Evolutionary conservation across 192 early-diverging fungal species (phyloP).

Genomic region (Phlyctochytrium arcticum): DNA sequence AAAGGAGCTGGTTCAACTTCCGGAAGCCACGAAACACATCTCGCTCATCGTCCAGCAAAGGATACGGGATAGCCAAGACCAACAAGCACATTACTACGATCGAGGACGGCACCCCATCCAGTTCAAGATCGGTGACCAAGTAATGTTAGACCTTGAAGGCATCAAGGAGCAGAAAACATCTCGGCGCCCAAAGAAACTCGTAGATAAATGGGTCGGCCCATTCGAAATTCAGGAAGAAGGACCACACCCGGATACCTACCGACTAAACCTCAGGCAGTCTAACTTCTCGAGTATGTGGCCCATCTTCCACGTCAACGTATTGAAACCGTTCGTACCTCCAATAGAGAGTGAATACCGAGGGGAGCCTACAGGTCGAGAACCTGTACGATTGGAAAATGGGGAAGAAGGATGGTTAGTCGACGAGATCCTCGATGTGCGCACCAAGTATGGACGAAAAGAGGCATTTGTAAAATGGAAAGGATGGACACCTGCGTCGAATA

Average conservation of each 20-base stretch:
- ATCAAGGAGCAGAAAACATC: neutral
- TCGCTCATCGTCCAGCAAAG: conserved; percentile 1
- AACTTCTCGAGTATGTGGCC: neutral
- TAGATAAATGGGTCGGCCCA: conserved; percentile 3
- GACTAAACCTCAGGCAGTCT: neutral
- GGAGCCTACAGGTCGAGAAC: neutral
- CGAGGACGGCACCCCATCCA: neutral
- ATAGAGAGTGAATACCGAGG: neutral
- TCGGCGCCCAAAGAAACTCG: neutral
- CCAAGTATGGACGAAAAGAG: too few species aligned
- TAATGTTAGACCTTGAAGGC: neutral
- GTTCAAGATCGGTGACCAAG: neutral
- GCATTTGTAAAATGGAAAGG: neutral
- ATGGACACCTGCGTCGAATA: neutral
- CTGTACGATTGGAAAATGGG: neutral
- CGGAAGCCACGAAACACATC: neutral
- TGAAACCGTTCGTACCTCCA: neutral
- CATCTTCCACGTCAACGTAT: conserved; percentile 11
- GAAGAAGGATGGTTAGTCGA: neutral
- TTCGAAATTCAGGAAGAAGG: neutral
- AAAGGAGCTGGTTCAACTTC: neutral
- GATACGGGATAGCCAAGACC: conserved; percentile 7
- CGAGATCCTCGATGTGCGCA: neutral
- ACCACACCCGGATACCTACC: conserved; percentile 18
- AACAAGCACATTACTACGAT: neutral